Percentiles rank a stretch among this genome's conserved stretches.
Conservation (phyloP, 2,329 filamentous ascomycete species). For the Aspergillus tamarii region DNA sequence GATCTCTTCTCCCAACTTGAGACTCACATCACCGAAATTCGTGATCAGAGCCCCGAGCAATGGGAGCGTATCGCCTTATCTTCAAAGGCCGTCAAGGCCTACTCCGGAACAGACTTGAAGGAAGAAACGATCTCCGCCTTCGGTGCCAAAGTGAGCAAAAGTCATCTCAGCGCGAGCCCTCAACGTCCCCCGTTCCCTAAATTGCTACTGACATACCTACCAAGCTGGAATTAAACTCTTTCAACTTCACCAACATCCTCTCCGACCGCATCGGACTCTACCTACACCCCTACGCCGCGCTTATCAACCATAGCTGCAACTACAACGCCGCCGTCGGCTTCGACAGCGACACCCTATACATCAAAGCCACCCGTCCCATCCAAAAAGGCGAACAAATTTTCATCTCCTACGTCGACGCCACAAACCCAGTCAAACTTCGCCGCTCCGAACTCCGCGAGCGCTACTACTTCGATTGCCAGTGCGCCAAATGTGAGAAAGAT, state of each 20-base stretch:
- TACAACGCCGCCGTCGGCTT: constrained; percentile 63
- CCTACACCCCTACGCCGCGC: constrained; percentile 57
- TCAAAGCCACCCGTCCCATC: constrained; percentile 59
- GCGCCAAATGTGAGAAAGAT: constrained; percentile 51
- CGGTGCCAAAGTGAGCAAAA: constrained; percentile 48
- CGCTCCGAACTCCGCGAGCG: constrained; percentile 55
- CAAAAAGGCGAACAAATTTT: constrained; percentile 60
- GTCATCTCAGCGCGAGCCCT: neutral
- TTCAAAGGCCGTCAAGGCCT: constrained; percentile 57
- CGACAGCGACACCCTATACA: constrained; percentile 53
- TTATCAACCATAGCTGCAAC: constrained; percentile 65
- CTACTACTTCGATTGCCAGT: constrained; percentile 64
- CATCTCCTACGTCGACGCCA: constrained; percentile 65
- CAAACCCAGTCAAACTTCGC: constrained; percentile 54
- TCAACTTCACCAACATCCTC: constrained; percentile 59
- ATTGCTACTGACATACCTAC: neutral
- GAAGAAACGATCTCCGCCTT: constrained; percentile 48
- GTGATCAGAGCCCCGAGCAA: constrained; percentile 41
- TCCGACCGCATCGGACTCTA: constrained; percentile 63
- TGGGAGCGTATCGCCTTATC: constrained; percentile 56
- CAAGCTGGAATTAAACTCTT: constrained; percentile 60
- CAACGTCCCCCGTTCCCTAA: neutral
- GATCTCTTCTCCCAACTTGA: constrained; percentile 48
- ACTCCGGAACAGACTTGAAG: constrained; percentile 52
- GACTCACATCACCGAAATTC: constrained; percentile 55